Evolutionary conservation across 176 grass and related monocot genomes (phyloP), one percentile per base, ranked within the genome.

Genomic region (Oropetium thomaeum): DNA sequence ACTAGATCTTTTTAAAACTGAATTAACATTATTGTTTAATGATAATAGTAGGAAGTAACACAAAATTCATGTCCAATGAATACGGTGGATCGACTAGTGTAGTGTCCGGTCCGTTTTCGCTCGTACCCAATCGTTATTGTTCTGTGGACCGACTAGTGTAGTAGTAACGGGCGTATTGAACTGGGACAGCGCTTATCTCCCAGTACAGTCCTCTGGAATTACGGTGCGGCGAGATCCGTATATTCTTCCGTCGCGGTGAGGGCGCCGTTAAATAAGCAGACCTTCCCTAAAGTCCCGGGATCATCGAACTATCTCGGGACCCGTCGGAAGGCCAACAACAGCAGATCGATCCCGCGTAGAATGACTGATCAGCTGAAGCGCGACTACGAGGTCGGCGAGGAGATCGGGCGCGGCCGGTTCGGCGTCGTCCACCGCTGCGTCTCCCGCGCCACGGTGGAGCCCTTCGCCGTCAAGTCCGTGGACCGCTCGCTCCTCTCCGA

Each of bases 351-450:
- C 64, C 33, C 60, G 17, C 11, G n/a, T n/a, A n/a, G 15, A 65
- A 97, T 97, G 94, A 90, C 65, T 30, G 85, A 90, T 13, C 73
- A 77, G 16, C 54, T 97, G 53, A 57, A 14, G 23, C 69, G 84
- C 14, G 86, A 93, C 22, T 97, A 91, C 79, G 81, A 85, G 63
- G 82, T 97, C 70, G 90, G 94, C 38, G 69, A 75, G 45, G 90
- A 93, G 89, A 90, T 97, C n/a, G 94, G 90, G 2, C 63, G 94
- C 34, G 90, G 94, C 38, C 85, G 88, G 25, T 97, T 93, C 61
- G 94, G 94, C 44, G 83, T 91, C 38, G 94, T 97, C 61, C 70
- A 58, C 72, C 85, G 94, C 37, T 97, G 94, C 86, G 77, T 38
- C 19, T 78, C 88, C 29, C 78, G 81, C 69, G 15, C 73, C 59